These are phyloP conservation scores for Rutstroemia sydowiana DNA, from an alignment of 2,329 filamentous ascomycete species.

Conservation along the genomic window DNA sequence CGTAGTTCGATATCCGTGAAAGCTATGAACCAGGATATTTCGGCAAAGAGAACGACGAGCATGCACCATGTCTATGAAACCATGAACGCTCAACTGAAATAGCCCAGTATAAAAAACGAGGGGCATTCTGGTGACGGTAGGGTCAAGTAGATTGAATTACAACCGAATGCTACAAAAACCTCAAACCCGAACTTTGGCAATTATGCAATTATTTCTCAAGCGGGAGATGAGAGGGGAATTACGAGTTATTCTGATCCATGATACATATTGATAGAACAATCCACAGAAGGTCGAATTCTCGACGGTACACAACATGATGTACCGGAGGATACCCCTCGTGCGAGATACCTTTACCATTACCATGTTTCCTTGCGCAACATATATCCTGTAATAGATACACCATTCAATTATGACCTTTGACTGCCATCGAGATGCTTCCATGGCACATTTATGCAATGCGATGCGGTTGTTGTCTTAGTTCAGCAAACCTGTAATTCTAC, in stretches of 20 bases:
- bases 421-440: not conserved
- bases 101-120: not conserved
- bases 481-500: not conserved
- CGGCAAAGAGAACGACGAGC: conserved; percentile 4
- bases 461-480: not conserved
- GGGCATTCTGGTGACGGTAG: not conserved
- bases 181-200: conserved; percentile 4
- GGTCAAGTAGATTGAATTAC: too few relatives aligned
- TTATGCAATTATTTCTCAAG: conserved; percentile 1
- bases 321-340: not conserved
- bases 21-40: conserved; percentile 4
- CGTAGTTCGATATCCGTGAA: not conserved
- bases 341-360: too few relatives aligned
- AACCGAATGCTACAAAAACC: conserved; percentile 1
- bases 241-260: too few relatives aligned
- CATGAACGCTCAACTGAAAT: not conserved
- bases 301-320: too few relatives aligned
- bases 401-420: too few relatives aligned
- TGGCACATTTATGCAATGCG: not conserved
- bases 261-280: too few relatives aligned
- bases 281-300: too few relatives aligned
- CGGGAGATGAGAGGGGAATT: not conserved
- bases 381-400: too few relatives aligned
- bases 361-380: not conserved
- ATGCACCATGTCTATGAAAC: not conserved